Base-by-base conservation (phyloP, 306 rosid species). In the Trichosanthes truncata region DNA sequence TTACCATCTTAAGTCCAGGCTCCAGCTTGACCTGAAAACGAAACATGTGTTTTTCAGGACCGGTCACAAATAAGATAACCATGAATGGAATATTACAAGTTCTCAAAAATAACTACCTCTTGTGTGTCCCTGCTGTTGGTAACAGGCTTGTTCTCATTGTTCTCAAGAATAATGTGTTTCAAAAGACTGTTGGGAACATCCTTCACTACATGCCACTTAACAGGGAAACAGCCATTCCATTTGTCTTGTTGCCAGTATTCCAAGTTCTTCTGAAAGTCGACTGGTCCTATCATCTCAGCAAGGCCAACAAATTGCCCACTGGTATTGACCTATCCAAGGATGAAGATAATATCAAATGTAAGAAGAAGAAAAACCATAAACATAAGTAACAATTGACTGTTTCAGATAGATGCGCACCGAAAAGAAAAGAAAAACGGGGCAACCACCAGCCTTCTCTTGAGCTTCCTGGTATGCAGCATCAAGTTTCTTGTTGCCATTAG, bases 221-320 rank as follows among this genome's bases (percentile, higher is more conserved):
- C 91, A 78, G 97, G 93, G 82, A 95, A 95, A 76, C 97, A 95
- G 68, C 99, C 99, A 62, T 91, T 95, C 99, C 99, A 95, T 84
- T 93, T 95, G 84, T 95, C 99, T 79, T 95, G 99, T 63, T 95
- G 99, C 99, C 99, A 95, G 83, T 95, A 95, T 89, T 93, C 99
- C 66, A 95, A 66, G 78, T 86, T 95, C 84, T 87, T 90, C 82
- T 93, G 87, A 74, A 95, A 95, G 84, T 95, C 99, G 74, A 95
- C 99, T 0, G 97, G 93, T 13, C 99, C 99, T 21, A 85, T 46
- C 99, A 95, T 95, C 88, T 95, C 99, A 0, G 99, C 97, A 31
- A 95, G 89, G 40, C 99, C 99, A 38, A 95, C 97, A 80, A 95
- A 95, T 74, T 95, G 99, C 5, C 99, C 99, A 81, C 99, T 95